Percentiles rank a stretch among this genome's conserved stretches.
These are phyloP conservation scores for Populus davidiana DNA, from an alignment of 345 rosid genomes.

Conservation along the genomic window DNA sequence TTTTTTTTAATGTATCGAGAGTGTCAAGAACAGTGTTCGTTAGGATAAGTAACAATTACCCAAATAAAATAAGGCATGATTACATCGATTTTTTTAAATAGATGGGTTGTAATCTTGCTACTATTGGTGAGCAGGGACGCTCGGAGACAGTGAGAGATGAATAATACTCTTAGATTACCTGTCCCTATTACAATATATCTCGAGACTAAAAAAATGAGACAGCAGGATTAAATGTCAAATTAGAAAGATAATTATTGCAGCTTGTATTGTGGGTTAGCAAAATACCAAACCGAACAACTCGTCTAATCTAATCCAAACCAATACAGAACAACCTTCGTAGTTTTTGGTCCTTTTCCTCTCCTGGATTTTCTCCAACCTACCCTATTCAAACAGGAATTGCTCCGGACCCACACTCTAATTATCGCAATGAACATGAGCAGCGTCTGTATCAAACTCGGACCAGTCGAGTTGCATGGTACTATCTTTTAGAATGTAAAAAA, in stretches of 20 bases:
- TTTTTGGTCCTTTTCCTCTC: neutral
- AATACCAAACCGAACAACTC: constrained; percentile 4
- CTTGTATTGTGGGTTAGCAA: constrained; percentile 2
- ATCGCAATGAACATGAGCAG: no score
- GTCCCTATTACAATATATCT: neutral
- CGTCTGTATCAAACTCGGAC: no score
- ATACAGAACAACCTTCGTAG: neutral
- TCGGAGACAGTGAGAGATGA: constrained; percentile 4
- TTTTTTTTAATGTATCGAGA: neutral
- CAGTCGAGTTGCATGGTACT: no score
- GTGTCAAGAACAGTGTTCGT: neutral
- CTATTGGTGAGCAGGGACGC: neutral
- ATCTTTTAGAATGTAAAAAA: no score
- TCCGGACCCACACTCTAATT: no score
- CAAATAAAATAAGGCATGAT: neutral
- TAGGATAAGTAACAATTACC: neutral
- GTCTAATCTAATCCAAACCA: neutral
- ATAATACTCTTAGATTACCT: neutral
- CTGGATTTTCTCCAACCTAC: neutral
- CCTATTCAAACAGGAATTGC: neutral
- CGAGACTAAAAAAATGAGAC: neutral
- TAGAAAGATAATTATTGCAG: neutral
- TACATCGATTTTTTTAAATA: neutral
- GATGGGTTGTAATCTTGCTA: neutral
- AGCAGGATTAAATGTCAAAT: constrained; percentile 1